Percentiles rank a stretch among this genome's conserved stretches.
Conservation (phyloP, 2,329 filamentous ascomycete genomes). For the Rhynchosporium secalis region DNA sequence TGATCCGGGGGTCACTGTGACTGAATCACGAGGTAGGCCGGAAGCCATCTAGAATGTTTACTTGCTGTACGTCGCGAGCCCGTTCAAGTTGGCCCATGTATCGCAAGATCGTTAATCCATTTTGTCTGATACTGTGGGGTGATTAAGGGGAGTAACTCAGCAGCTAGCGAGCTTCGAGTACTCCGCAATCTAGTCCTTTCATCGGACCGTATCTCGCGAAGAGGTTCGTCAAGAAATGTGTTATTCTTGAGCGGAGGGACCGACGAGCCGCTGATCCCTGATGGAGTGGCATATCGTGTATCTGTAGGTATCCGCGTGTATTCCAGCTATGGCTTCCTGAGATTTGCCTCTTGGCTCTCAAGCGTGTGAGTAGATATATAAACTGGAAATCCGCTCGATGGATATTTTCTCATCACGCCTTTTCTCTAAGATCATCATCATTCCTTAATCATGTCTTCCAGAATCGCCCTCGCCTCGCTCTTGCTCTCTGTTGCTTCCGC, state of each 20-base stretch:
- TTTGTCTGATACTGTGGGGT: constrained; percentile 2
- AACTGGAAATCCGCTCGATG: not conserved
- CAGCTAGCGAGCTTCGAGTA: not conserved
- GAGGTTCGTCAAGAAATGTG: not conserved
- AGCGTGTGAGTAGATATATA: constrained; percentile 10
- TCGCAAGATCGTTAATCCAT: constrained; percentile 23
- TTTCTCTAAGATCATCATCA: constrained; percentile 11
- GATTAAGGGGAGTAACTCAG: not conserved
- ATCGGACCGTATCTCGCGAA: constrained; percentile 16
- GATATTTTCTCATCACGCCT: constrained; percentile 2
- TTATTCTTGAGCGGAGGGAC: constrained; percentile 12
- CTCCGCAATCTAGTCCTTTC: constrained; percentile 10
- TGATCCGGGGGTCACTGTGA: constrained; percentile 10
- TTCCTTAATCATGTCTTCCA: constrained; percentile 26
- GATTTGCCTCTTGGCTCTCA: not conserved
- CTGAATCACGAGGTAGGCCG: not conserved
- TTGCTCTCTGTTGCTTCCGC: constrained; percentile 42
- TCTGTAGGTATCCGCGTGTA: not conserved
- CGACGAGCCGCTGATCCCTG: constrained; percentile 20
- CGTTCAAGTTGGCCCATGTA: constrained; percentile 9
- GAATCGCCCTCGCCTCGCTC: constrained; percentile 21
- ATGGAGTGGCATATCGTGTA: not conserved
- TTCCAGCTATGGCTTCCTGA: not conserved
- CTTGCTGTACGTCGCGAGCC: constrained; percentile 12
- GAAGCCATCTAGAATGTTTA: not conserved